A percentile compares a stretch with the other conserved stretches of the same genome.
phyloP scores from a whole-genome alignment of 2,329 filamentous ascomycete genomes.

The Colletotrichum tabaci region DNA sequence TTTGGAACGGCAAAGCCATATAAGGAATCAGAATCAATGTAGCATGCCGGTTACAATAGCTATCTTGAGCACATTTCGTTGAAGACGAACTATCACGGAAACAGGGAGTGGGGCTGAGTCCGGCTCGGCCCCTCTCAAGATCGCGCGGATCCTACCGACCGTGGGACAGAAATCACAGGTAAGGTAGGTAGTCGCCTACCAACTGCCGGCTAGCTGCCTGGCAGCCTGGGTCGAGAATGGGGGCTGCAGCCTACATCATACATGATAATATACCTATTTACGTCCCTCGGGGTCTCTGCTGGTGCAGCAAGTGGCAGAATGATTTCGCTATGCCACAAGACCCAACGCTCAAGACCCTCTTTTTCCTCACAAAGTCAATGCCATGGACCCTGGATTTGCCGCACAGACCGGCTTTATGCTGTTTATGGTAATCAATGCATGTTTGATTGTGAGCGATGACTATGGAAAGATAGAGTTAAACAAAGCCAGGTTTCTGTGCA shows the following conservation, averaged over 20 bases:
- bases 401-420: conserved; percentile 1
- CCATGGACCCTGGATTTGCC: conserved; percentile 15
- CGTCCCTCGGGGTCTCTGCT: too few relatives aligned
- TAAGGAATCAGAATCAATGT: not conserved
- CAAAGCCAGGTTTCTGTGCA: not conserved
- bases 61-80: not conserved
- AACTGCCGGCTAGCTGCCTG: too few relatives aligned
- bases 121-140: conserved; percentile 27
- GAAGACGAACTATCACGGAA: not conserved
- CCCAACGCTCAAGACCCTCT: not conserved
- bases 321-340: not conserved
- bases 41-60: too few relatives aligned
- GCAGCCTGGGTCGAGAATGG: not conserved
- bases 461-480: not conserved
- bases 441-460: not conserved
- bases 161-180: too few relatives aligned
- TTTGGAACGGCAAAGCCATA: too few relatives aligned
- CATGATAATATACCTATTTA: too few relatives aligned
- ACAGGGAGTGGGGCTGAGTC: conserved; percentile 18
- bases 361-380: conserved; percentile 17
- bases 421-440: not conserved
- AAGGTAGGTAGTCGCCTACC: too few relatives aligned
- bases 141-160: conserved; percentile 17
- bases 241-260: not conserved
- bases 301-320: not conserved